Evolutionary conservation across 331 rosid genomes (phyloP).

Genomic region (Malus hybrid): DNA sequence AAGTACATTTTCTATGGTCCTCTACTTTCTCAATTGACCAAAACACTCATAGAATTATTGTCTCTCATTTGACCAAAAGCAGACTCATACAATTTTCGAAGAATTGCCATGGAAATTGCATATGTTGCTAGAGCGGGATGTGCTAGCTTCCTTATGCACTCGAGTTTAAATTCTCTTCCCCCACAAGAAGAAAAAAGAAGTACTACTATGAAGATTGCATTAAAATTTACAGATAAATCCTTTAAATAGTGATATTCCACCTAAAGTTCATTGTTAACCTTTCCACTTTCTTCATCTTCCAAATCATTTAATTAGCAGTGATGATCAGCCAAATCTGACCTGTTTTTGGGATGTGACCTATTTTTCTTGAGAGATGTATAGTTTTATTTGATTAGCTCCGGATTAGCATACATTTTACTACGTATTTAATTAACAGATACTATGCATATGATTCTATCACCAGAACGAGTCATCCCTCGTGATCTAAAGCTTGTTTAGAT

Average conservation of each 20-base stretch:
- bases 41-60: conserved; percentile 1
- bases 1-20: conserved; percentile 40
- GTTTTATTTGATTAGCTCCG: not conserved
- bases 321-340: not conserved
- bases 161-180: not conserved
- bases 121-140: not conserved
- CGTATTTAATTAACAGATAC: not conserved
- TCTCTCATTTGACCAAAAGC: not conserved
- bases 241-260: not conserved
- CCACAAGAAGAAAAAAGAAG: too few species aligned
- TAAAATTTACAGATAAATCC: not conserved
- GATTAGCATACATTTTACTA: not conserved
- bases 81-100: too few species aligned
- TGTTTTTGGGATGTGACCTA: too few species aligned
- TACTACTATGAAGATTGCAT: not conserved
- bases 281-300: not conserved
- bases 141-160: not conserved
- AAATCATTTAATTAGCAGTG: not conserved
- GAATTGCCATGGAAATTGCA: not conserved
- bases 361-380: not conserved
- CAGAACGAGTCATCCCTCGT: not conserved
- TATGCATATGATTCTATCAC: not conserved
- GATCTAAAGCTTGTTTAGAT: not conserved
- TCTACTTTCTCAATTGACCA: conserved; percentile 20
- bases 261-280: not conserved